Evolutionary conservation across 2,329 filamentous ascomycete species (phyloP), one percentile per base, ranked within the genome.

Genomic region (Grosmannia penicillata): DNA sequence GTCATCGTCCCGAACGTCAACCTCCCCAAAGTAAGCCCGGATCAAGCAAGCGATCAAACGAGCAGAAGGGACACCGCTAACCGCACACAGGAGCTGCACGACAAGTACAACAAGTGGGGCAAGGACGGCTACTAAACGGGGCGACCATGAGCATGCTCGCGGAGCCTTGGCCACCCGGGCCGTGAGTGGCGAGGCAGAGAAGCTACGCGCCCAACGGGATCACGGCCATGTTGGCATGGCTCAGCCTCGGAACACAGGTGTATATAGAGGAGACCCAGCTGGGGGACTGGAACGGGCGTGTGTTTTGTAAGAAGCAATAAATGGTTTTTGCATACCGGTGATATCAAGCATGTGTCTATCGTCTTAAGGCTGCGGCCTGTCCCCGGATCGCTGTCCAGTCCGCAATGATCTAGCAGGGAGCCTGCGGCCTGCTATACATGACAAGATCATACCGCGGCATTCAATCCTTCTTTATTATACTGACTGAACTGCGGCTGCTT

Each of bases 51-150:
- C n/a, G n/a, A n/a, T n/a, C n/a, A n/a, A n/a, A n/a, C n/a, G n/a
- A n/a, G n/a, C n/a, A n/a, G n/a, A n/a, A n/a, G n/a, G n/a, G n/a
- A n/a, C n/a, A n/a, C n/a, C n/a, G n/a, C n/a, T n/a, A n/a, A n/a
- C n/a, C n/a, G n/a, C n/a, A 25, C 35, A 41, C 53, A 93, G 84
- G 72, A 80, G 54, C 75, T 95, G 48, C 91, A 98, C 67, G 91
- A 98, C 52, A 82, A 81, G 68, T 96, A 81, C 77, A 98, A 98
- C 82, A 98, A 98, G 73, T 96, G 84, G 77, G 91, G 91, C 62
- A 96, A 96, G 77, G 91, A 96, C 51, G 87, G 85, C 51, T 96
- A 82, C 65, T 83, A 67, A 33, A 17, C 29, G 11, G 17, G 9
- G 17, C 13, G 21, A 22, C 15, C 27, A 23, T 18, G 25, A 21